Conservation (phyloP, 2,329 filamentous ascomycete genomes). For the Arthroderma uncinatum region DNA sequence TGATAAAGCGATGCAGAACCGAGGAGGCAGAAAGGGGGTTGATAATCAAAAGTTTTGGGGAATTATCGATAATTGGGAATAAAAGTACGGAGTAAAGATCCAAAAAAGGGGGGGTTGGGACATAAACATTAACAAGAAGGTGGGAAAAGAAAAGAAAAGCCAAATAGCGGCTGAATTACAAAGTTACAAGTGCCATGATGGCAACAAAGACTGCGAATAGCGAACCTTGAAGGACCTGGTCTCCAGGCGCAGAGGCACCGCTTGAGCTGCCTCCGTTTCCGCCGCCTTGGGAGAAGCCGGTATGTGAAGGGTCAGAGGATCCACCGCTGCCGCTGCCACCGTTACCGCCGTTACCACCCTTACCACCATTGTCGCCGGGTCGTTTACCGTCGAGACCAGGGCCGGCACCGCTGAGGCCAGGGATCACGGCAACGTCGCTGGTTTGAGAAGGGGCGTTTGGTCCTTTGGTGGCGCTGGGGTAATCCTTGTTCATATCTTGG, state of each 20-base stretch:
- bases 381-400: constrained; percentile 21
- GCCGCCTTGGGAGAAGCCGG: constrained; percentile 25
- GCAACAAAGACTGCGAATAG: constrained; percentile 39
- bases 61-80: neutral
- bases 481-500: constrained; percentile 52
- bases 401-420: constrained; percentile 26
- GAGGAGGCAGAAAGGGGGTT: neutral
- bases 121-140: constrained; percentile 1
- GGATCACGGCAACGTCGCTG: constrained; percentile 22
- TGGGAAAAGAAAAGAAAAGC: neutral
- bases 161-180: constrained; percentile 24
- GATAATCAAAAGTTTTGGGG: neutral
- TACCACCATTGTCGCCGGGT: constrained; percentile 15
- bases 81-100: neutral
- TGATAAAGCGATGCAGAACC: neutral
- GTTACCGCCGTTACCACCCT: constrained; percentile 15
- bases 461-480: constrained; percentile 24
- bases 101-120: neutral
- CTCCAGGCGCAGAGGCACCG: constrained; percentile 26
- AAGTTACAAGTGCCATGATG: constrained; percentile 34
- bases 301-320: constrained; percentile 12
- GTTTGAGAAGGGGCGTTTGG: constrained; percentile 22
- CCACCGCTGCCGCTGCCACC: constrained; percentile 14
- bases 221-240: constrained; percentile 34
- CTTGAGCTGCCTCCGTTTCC: constrained; percentile 16